These are phyloP conservation scores for Clarireedia homoeocarpa DNA, from an alignment of 2,329 filamentous ascomycete species.

Conservation along the genomic window DNA sequence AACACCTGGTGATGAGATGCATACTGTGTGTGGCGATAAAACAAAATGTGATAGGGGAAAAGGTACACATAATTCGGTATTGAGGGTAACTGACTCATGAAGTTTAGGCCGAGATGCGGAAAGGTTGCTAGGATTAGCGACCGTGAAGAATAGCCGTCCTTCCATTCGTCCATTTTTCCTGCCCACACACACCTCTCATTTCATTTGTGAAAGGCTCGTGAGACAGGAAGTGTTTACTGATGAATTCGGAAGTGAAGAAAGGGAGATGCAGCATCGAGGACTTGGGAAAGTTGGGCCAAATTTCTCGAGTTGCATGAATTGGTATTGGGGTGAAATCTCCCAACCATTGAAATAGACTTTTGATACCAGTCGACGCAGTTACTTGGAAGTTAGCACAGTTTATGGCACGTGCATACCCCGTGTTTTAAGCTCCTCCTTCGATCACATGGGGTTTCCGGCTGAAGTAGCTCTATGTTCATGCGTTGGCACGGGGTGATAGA, in stretches of 20 bases:
- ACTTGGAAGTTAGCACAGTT: neutral
- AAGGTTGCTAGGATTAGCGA: neutral
- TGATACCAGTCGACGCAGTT: neutral
- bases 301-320: too few relatives aligned
- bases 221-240: neutral
- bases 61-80: too few relatives aligned
- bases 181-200: neutral
- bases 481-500: neutral
- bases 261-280: neutral
- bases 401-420: slow-evolving; percentile 7
- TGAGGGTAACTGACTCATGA: neutral
- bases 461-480: slow-evolving; percentile 4
- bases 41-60: too few relatives aligned
- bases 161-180: neutral
- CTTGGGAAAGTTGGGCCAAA: too few relatives aligned
- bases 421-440: neutral
- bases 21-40: neutral
- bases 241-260: neutral
- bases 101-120: neutral
- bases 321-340: neutral
- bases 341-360: neutral
- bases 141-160: neutral
- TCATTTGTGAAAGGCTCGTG: neutral
- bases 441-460: neutral
- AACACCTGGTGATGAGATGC: neutral